Evolutionary conservation across 2,329 filamentous ascomycete species (phyloP).

Genomic region (Rhinocladiella mackenziei): DNA sequence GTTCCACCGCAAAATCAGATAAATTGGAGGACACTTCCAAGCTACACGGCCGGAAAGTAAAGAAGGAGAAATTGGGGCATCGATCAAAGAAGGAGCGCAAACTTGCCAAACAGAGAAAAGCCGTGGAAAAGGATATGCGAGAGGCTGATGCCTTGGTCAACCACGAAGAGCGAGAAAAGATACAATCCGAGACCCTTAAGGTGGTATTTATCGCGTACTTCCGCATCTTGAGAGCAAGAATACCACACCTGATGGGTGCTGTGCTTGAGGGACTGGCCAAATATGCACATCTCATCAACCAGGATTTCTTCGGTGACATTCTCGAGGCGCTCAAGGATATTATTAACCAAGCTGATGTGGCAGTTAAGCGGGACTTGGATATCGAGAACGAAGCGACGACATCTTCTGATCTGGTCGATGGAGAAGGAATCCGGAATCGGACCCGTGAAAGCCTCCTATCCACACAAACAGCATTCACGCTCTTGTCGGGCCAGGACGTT

Average conservation of each 20-base stretch:
- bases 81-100: conserved; percentile 86
- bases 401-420: conserved; percentile 45
- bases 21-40: conserved; percentile 47
- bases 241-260: conserved; percentile 87
- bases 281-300: conserved; percentile 95
- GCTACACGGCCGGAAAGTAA: conserved; percentile 52
- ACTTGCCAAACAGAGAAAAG: conserved; percentile 75
- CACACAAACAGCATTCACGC: conserved; percentile 93
- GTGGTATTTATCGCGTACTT: conserved; percentile 95
- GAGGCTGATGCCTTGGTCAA: conserved; percentile 86
- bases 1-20: conserved; percentile 72
- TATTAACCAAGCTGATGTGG: conserved; percentile 65
- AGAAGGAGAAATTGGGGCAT: conserved; percentile 75
- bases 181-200: conserved; percentile 94
- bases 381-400: conserved; percentile 46
- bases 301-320: conserved; percentile 96
- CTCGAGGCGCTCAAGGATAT: conserved; percentile 92
- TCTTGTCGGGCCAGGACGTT: conserved; percentile 89
- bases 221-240: conserved; percentile 79
- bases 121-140: conserved; percentile 86
- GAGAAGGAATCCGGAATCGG: conserved; percentile 61
- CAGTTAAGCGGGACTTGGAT: conserved; percentile 41
- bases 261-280: conserved; percentile 90
- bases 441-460: conserved; percentile 87
- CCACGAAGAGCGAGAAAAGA: conserved; percentile 86